Evolutionary conservation across 139 green algal species (phyloP).

Genomic region (Chlorella sp.): DNA sequence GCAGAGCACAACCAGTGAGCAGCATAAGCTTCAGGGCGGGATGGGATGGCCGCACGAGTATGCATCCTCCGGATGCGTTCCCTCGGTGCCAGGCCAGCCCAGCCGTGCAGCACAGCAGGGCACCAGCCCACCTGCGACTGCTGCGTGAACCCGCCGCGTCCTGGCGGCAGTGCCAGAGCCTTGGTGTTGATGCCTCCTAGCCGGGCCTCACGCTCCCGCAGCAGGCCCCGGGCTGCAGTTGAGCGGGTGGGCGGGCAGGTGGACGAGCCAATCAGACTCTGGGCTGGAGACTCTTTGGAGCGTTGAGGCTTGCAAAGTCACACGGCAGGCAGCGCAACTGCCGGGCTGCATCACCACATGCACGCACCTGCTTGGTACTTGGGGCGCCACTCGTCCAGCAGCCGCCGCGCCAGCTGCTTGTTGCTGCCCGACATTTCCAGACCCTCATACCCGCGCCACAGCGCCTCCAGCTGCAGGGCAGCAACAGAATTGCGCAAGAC

Average conservation of each 20-base stretch:
- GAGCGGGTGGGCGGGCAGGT: background rate
- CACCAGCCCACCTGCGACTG: slow-evolving; percentile 64
- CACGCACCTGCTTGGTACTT: slow-evolving; percentile 71
- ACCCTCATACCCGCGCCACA: slow-evolving; percentile 91
- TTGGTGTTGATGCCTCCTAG: slow-evolving; percentile 60
- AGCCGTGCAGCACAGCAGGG: slow-evolving; percentile 47
- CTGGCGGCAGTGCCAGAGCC: slow-evolving; percentile 74
- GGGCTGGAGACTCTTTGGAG: too few relatives aligned
- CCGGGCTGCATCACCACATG: background rate
- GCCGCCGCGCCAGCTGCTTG: slow-evolving; percentile 64
- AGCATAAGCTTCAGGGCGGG: too few relatives aligned
- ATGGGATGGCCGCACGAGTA: too few relatives aligned
- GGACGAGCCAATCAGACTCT: background rate
- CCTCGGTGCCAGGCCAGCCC: too few relatives aligned
- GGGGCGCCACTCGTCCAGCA: slow-evolving; percentile 87
- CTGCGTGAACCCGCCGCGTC: slow-evolving; percentile 71
- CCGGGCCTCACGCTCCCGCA: slow-evolving; percentile 55
- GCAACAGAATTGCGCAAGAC: too few relatives aligned
- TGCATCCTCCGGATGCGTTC: too few relatives aligned
- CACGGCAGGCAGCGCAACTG: too few relatives aligned
- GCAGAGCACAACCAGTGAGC: too few relatives aligned
- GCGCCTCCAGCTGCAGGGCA: slow-evolving; percentile 66
- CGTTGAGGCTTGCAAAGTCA: too few relatives aligned
- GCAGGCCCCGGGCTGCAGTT: slow-evolving; percentile 47
- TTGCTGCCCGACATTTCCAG: slow-evolving; percentile 80